phyloP scores from a whole-genome alignment of 768 basidiomycete genomes.

The Trichaptum fuscoviolaceum region DNA sequence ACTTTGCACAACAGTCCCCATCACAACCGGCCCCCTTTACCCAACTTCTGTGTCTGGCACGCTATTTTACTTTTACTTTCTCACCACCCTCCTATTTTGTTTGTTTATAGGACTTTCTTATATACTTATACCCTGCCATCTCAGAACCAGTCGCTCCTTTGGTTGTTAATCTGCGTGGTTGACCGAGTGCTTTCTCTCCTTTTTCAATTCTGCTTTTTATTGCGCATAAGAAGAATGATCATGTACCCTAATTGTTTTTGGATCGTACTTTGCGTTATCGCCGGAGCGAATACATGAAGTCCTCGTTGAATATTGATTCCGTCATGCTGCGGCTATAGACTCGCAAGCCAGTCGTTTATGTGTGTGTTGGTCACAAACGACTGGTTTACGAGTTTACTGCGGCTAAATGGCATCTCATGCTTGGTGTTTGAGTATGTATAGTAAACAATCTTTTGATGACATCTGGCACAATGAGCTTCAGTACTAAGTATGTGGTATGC shows the following conservation, averaged over 20 bases:
- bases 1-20: not conserved
- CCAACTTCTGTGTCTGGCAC: constrained; percentile 1
- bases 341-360: too few species aligned
- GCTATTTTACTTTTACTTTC: not conserved
- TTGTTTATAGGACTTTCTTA: not conserved
- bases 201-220: not conserved
- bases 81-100: not conserved
- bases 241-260: not conserved
- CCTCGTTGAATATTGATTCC: not conserved
- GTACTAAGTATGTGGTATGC: too few species aligned
- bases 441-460: too few species aligned
- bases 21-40: not conserved
- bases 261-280: not conserved
- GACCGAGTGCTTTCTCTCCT: not conserved
- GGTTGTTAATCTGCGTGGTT: not conserved
- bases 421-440: too few species aligned
- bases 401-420: too few species aligned
- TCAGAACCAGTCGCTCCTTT: not conserved
- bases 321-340: too few species aligned
- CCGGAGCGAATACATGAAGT: not conserved
- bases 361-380: too few species aligned
- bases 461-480: too few species aligned
- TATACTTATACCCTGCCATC: not conserved
- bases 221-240: not conserved
- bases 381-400: too few species aligned